These are phyloP conservation scores for Spathaspora gorwiae DNA, from an alignment of 805 yeast genomes.

Conservation along the genomic window DNA sequence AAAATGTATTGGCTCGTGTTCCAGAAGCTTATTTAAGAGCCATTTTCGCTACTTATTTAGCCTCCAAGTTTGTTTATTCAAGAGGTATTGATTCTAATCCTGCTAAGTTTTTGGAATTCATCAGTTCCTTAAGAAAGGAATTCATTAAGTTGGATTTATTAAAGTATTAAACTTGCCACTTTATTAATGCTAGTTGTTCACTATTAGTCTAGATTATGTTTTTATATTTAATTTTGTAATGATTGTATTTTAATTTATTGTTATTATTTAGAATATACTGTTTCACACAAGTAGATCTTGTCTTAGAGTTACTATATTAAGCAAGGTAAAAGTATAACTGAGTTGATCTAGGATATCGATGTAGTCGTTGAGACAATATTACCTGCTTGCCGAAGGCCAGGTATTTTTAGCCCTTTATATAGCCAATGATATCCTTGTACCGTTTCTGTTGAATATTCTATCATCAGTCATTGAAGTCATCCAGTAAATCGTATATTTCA, in stretches of 20 bases:
- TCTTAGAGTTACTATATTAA: too few species aligned
- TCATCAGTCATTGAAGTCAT: too few species aligned
- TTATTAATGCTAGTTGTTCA: too few species aligned
- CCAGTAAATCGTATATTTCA: neutral
- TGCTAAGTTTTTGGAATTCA: conserved; percentile 67
- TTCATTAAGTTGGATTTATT: conserved; percentile 29
- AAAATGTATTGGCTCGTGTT: conserved; percentile 64
- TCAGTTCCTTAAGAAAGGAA: conserved; percentile 53
- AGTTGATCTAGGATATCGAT: too few species aligned
- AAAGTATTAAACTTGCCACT: conserved; percentile 1
- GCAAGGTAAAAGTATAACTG: too few species aligned
- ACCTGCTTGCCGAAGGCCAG: too few species aligned
- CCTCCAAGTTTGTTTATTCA: conserved; percentile 79
- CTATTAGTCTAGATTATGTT: too few species aligned
- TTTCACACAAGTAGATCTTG: too few species aligned
- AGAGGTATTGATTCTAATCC: conserved; percentile 80
- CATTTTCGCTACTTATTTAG: conserved; percentile 79
- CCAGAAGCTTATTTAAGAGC: conserved; percentile 88
- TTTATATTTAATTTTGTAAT: neutral
- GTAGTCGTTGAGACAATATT: too few species aligned
- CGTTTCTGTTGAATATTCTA: too few species aligned
- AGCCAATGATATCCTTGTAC: too few species aligned
- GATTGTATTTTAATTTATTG: neutral
- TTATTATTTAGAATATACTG: neutral
- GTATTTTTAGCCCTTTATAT: too few species aligned